Evolutionary conservation across 1,284 basidiomycete genomes (phyloP), one percentile per base, ranked within the genome.

Genomic region (Rhodotorula sp.): DNA sequence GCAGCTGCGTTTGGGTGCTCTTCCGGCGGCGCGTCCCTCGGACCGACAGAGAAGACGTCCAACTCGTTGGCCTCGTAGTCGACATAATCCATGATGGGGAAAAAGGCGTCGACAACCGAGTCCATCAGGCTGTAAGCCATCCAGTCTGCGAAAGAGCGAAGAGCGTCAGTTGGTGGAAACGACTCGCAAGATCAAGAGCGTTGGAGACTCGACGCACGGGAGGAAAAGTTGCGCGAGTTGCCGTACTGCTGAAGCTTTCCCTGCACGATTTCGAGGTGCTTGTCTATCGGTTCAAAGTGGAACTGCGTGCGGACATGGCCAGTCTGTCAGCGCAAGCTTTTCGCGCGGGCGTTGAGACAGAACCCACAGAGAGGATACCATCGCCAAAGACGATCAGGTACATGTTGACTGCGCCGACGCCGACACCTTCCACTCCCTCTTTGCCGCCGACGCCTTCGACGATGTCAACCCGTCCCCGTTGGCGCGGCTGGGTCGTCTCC

Each of bases 91-190:
- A 96, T 84, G 68, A 93, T 85, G 3, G 95, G 94, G 81, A 94
- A 93, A 83, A 97, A 97, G 2, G 92, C 89, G 80, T 98, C 95
- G 47, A 97, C 93, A 64, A 97, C 89, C 2, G 93, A 96, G 80
- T 97, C 95, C 79, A 97, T 85, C 65, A 97, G 85, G 23, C 90
- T 92, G 81, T 98, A 93, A 0, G 93, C 92, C 75, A 98, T 93
- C 93, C 93, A 97, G 80, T 96, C 93, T 91, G 79, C 46, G 29
- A 3, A 26, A 14, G 43, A 20, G 29, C 20, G 26, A 23, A 5
- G 6, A 7, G 52, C n/a, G 52, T 54, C 52, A 54, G 14, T 8
- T 15, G 23, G 14, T n/a, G 43, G 69, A n/a, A 65, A 69, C 52
- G 31, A 29, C 12, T 52, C 52, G 68, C 16, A 7, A 39, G 12